These are phyloP conservation scores for Scalesia atractyloides DNA, from an alignment of 129 eudicot species.

Conservation along the genomic window DNA sequence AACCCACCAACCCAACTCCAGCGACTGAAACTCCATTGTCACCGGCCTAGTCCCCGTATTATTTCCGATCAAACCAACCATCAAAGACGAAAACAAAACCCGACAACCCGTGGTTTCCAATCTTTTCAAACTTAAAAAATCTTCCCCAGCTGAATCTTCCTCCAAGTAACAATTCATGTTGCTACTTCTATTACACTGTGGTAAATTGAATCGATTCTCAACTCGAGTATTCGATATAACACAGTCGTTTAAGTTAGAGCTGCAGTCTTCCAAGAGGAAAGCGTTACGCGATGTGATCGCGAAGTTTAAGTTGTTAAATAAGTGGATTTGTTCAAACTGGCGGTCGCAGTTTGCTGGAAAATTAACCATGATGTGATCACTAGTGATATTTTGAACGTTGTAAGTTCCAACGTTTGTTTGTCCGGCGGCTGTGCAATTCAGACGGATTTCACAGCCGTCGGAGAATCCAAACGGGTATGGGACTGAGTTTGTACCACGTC, in stretches of 20 bases:
- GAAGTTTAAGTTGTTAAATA: slow-evolving; percentile 29
- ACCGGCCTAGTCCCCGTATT: slow-evolving; percentile 26
- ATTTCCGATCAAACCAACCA: slow-evolving; percentile 28
- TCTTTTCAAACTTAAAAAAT: slow-evolving; percentile 26
- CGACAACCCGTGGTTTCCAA: slow-evolving; percentile 35
- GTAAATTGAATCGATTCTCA: slow-evolving; percentile 32
- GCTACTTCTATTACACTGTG: slow-evolving; percentile 27
- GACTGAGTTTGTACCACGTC: slow-evolving; percentile 24
- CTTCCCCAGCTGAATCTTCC: neutral
- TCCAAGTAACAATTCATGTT: neutral
- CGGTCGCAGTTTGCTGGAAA: slow-evolving; percentile 62
- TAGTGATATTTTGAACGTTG: slow-evolving; percentile 45
- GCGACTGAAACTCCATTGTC: slow-evolving; percentile 49
- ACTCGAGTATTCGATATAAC: slow-evolving; percentile 28
- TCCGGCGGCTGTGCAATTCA: slow-evolving; percentile 37
- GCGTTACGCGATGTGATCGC: slow-evolving; percentile 53
- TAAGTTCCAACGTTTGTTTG: slow-evolving; percentile 26
- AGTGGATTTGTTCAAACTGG: slow-evolving; percentile 2
- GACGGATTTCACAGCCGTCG: slow-evolving; percentile 45
- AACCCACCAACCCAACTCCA: slow-evolving; percentile 77
- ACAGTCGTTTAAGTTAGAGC: slow-evolving; percentile 33
- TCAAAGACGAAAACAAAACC: slow-evolving; percentile 46
- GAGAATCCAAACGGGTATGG: slow-evolving; percentile 76
- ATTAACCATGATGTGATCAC: slow-evolving; percentile 32
- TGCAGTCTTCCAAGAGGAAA: slow-evolving; percentile 54